These are phyloP conservation scores for Ceratocystis cubensis DNA, from an alignment of 2,329 filamentous ascomycete species.

Conservation along the genomic window DNA sequence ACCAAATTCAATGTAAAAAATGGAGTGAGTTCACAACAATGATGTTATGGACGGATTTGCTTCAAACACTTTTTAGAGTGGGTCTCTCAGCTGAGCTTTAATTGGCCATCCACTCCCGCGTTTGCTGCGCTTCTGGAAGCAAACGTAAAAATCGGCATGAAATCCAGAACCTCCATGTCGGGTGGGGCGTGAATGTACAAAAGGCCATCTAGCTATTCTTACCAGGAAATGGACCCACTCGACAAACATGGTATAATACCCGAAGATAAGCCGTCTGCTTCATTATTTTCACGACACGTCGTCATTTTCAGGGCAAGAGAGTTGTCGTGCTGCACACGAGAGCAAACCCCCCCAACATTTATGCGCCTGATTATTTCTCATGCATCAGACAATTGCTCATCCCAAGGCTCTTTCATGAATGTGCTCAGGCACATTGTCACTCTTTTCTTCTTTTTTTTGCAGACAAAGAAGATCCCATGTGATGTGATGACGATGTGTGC, in stretches of 20 bases:
- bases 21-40: not conserved
- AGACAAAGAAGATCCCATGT: not conserved
- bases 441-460: not conserved
- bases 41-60: not conserved
- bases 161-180: slow-evolving; percentile 12
- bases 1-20: not conserved
- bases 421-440: not conserved
- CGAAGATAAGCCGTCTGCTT: slow-evolving; percentile 14
- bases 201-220: not conserved
- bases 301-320: not conserved
- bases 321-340: too few relatives aligned
- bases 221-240: not conserved
- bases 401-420: not conserved
- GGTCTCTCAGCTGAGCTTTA: slow-evolving; percentile 1
- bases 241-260: slow-evolving; percentile 9
- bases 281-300: not conserved
- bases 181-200: slow-evolving; percentile 13
- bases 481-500: slow-evolving; percentile 10
- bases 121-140: slow-evolving; percentile 19
- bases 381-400: too few relatives aligned
- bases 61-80: slow-evolving; percentile 2
- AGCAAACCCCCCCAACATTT: too few relatives aligned
- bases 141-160: slow-evolving; percentile 16
- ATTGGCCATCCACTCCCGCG: slow-evolving; percentile 16
- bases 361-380: too few relatives aligned